Evolutionary conservation across 2,329 filamentous ascomycete species (phyloP).

Genomic region (Fonsecaea multimorphosa): DNA sequence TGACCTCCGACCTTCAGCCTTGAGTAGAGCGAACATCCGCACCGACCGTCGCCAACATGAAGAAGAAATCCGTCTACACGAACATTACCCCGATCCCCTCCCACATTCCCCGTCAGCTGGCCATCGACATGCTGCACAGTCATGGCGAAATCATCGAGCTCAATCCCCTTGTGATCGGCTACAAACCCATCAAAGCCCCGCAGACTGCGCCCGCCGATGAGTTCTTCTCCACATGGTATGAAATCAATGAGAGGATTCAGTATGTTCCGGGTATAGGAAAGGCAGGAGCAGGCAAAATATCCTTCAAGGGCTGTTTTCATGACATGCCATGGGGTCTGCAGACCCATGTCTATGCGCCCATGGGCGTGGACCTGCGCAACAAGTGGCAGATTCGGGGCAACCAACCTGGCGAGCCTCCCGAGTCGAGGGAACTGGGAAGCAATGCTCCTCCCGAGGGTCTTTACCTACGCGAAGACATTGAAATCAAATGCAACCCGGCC

Average conservation of each 20-base stretch:
- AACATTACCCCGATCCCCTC: conserved; percentile 74
- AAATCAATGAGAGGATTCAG: conserved; percentile 75
- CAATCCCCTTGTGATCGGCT: conserved; percentile 79
- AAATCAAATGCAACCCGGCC: conserved; percentile 79
- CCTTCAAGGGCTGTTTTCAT: conserved; percentile 81
- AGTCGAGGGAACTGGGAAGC: conserved; percentile 70
- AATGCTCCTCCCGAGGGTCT: conserved; percentile 71
- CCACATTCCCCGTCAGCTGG: conserved; percentile 69
- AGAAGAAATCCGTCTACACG: conserved; percentile 35
- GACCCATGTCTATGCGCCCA: conserved; percentile 82
- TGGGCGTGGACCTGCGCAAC: conserved; percentile 77
- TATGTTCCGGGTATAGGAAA: conserved; percentile 68
- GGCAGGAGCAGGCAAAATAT: conserved; percentile 63
- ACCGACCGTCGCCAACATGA: conserved; percentile 22
- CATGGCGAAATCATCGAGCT: conserved; percentile 85
- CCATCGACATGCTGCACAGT: conserved; percentile 75
- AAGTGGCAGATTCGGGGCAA: conserved; percentile 80
- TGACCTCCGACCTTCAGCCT: neutral
- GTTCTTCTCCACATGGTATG: conserved; percentile 76
- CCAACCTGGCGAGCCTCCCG: conserved; percentile 71
- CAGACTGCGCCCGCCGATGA: conserved; percentile 72
- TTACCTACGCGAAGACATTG: conserved; percentile 82
- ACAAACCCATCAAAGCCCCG: conserved; percentile 71
- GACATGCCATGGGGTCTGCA: conserved; percentile 75
- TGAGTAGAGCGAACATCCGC: neutral